Percentiles rank a stretch among this genome's conserved stretches.
phyloP scores from a whole-genome alignment of 306 rosid genomes.

The Cicer pinnatifidum region DNA sequence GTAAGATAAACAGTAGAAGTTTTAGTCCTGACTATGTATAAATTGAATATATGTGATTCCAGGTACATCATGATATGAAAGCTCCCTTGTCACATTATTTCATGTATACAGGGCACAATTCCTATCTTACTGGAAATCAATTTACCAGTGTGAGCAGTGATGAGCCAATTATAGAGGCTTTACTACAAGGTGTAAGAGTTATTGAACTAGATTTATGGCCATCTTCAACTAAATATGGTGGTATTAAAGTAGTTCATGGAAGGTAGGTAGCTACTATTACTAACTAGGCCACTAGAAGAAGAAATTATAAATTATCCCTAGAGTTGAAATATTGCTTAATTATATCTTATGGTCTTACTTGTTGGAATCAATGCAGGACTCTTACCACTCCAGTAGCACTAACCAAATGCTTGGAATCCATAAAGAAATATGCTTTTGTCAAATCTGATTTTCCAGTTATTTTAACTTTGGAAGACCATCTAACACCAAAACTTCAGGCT shows the following conservation, averaged over 20 bases:
- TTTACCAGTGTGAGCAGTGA: constrained; percentile 81
- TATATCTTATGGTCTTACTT: not conserved
- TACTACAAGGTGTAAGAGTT: constrained; percentile 73
- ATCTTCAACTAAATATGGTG: constrained; percentile 67
- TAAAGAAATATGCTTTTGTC: constrained; percentile 73
- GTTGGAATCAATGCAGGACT: constrained; percentile 65
- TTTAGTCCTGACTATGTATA: no score
- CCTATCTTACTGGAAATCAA: constrained; percentile 95
- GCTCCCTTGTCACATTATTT: constrained; percentile 90
- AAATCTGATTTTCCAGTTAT: constrained; percentile 82
- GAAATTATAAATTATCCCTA: no score
- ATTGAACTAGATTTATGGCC: constrained; percentile 97
- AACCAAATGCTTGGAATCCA: constrained; percentile 73
- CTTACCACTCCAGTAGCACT: constrained; percentile 80
- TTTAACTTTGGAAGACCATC: constrained; percentile 85
- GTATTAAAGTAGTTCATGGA: constrained; percentile 84
- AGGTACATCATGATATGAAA: constrained; percentile 92
- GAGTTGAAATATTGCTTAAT: not conserved
- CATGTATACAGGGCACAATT: constrained; percentile 96
- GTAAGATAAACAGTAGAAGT: no score
- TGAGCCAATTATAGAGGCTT: constrained; percentile 75
- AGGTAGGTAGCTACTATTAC: constrained; percentile 58
- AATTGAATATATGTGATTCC: constrained; percentile 28
- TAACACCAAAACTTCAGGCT: constrained; percentile 66
- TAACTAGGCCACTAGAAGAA: not conserved